Evolutionary conservation across 306 rosid species (phyloP), one percentile per base, ranked within the genome.

Genomic region (Fragaria iinumae): DNA sequence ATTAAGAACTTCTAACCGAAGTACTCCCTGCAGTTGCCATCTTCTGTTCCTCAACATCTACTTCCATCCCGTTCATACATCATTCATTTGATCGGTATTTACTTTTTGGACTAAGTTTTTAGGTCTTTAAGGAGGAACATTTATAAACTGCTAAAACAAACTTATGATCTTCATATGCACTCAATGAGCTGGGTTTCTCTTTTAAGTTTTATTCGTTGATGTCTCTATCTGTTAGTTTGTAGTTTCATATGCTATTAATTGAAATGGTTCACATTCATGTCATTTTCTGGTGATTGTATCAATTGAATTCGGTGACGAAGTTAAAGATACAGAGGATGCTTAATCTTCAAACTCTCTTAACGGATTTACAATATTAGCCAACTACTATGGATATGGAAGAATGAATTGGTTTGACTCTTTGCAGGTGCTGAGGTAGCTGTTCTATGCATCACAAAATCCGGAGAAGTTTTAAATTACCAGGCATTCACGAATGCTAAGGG

Each of bases 371-470:
- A 12, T 36, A 3, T 10, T 13, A 44, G 36, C 8, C 6, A 0
- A 32, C 60, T 18, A 27, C 5, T 13, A 21, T 70, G 36, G 6
- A 23, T 21, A 20, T 16, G 69, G 5, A 29, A 8, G 27, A 6
- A 27, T 60, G 29, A 41, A 50, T 7, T 27, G 29, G 4, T 67
- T 59, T 27, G 69, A 36, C 23, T 20, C 44, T 50, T 38, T 81
- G 83, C 81, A 95, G 98, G 97, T 75, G 97, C 97, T 76, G 97
- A 92, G 84, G 97, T 95, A 79, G 98, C 97, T 72, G 98, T 92
- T 74, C 89, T 95, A 67, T 95, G 98, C 91, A 89, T 90, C 75
- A 95, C 96, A 62, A 95, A 91, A 76, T 90, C 97, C 1, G 92
- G 97, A 79, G 97, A 92, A 65, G 97, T 95, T 86, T 83, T 95